Percentiles rank a stretch among this genome's conserved stretches.
Conservation (phyloP, 2,329 filamentous ascomycete species). For the Xylariaceae sp. region DNA sequence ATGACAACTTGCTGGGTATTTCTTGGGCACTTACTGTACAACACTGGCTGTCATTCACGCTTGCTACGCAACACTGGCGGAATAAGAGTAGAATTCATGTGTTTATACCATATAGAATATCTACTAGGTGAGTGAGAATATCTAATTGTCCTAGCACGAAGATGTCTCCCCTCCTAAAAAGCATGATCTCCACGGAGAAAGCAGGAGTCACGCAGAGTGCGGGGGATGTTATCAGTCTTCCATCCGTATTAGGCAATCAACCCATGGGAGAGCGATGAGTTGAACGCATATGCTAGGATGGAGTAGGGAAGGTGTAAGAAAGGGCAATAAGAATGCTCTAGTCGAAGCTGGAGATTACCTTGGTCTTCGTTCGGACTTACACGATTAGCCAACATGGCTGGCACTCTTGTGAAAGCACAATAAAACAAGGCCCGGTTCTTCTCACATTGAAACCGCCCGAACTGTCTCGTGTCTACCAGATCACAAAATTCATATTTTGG, state of each 20-base stretch:
- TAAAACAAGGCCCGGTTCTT: neutral
- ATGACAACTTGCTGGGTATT: neutral
- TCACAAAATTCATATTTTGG: constrained; percentile 7
- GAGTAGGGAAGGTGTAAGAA: constrained; percentile 41
- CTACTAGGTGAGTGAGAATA: neutral
- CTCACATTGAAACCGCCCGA: neutral
- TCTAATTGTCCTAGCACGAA: neutral
- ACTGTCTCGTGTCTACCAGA: neutral
- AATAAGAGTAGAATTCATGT: neutral
- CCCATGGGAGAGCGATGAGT: constrained; percentile 56
- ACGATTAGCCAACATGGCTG: neutral
- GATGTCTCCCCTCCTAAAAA: constrained; percentile 56
- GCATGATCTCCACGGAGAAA: constrained; percentile 55
- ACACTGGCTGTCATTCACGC: no score
- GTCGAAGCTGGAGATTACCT: constrained; percentile 2
- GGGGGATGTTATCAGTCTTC: constrained; percentile 56
- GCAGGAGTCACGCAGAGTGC: constrained; percentile 61
- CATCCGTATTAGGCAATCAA: constrained; percentile 62
- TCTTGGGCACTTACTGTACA: no score
- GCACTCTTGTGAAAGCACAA: neutral
- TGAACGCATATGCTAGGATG: constrained; percentile 64
- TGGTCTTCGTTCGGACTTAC: neutral
- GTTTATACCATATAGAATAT: constrained; percentile 1
- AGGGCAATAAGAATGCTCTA: constrained; percentile 19
- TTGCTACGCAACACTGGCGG: no score